phyloP scores from a whole-genome alignment of 805 yeast genomes.

The Torulaspora gathmanii region DNA sequence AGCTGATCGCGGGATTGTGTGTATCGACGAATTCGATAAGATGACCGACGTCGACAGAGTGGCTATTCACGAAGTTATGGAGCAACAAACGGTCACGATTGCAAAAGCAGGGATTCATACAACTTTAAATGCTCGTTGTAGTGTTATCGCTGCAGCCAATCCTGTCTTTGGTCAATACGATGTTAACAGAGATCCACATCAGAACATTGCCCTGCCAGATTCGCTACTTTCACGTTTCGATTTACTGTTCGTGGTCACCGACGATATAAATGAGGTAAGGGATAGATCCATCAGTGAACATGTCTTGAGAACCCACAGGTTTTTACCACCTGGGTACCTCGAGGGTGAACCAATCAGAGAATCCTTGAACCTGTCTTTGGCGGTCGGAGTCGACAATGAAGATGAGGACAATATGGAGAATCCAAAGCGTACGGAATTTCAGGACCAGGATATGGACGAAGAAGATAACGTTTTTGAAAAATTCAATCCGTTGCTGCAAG shows the following conservation, averaged over 20 bases:
- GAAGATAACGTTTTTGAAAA: slow-evolving; percentile 72
- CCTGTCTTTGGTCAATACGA: slow-evolving; percentile 97
- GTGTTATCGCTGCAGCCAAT: slow-evolving; percentile 96
- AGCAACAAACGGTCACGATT: slow-evolving; percentile 96
- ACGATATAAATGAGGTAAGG: slow-evolving; percentile 78
- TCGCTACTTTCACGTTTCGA: slow-evolving; percentile 95
- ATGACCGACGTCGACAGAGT: slow-evolving; percentile 97
- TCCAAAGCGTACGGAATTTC: slow-evolving; percentile 11
- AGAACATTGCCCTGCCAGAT: slow-evolving; percentile 94
- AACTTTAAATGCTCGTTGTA: slow-evolving; percentile 91
- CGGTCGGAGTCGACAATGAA: slow-evolving; percentile 67
- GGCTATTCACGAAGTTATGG: slow-evolving; percentile 99
- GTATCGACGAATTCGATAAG: slow-evolving; percentile 98
- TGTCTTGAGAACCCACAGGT: slow-evolving; percentile 90
- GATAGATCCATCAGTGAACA: slow-evolving; percentile 91
- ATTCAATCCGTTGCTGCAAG: slow-evolving; percentile 74
- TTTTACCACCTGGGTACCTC: slow-evolving; percentile 74
- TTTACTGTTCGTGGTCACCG: slow-evolving; percentile 90
- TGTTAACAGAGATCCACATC: slow-evolving; percentile 91
- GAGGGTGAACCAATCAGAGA: slow-evolving; percentile 96
- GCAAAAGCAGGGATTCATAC: slow-evolving; percentile 98
- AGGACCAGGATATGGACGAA: slow-evolving; percentile 43
- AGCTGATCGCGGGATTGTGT: slow-evolving; percentile 95
- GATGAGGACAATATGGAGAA: slow-evolving; percentile 32
- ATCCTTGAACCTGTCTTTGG: slow-evolving; percentile 58